phyloP scores from a whole-genome alignment of 192 early-diverging fungal species.

The Coemansia erecta region DNA sequence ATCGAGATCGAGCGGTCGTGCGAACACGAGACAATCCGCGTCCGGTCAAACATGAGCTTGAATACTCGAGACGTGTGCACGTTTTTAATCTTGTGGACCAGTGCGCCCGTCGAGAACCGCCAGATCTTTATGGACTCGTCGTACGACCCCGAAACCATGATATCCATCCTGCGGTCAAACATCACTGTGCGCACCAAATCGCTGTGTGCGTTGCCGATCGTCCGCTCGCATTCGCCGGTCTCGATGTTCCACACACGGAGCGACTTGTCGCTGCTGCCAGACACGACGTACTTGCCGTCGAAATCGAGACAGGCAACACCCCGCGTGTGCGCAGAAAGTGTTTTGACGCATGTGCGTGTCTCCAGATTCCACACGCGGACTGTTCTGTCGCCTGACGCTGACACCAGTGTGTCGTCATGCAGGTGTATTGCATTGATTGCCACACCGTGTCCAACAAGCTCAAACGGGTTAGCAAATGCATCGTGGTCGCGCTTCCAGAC shows the following conservation, averaged over 20 bases:
- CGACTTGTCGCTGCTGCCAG: constrained; percentile 77
- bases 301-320: constrained; percentile 90
- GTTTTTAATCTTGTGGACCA: constrained; percentile 57
- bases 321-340: constrained; percentile 70
- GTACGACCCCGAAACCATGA: constrained; percentile 85
- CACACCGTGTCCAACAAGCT: constrained; percentile 64
- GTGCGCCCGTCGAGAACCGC: constrained; percentile 67
- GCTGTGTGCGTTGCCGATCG: constrained; percentile 39
- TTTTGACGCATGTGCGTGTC: constrained; percentile 64
- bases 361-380: constrained; percentile 81
- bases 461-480: constrained; percentile 49
- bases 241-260: constrained; percentile 77
- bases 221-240: constrained; percentile 56
- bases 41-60: constrained; percentile 77
- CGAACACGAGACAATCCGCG: constrained; percentile 82
- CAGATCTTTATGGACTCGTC: constrained; percentile 88
- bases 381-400: constrained; percentile 77
- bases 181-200: constrained; percentile 45
- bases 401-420: constrained; percentile 59
- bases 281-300: constrained; percentile 79
- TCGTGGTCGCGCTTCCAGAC: constrained; percentile 67
- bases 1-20: constrained; percentile 58
- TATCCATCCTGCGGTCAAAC: constrained; percentile 34
- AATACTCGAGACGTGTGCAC: constrained; percentile 70
- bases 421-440: constrained; percentile 86